These are phyloP conservation scores for Xerocomellus amylosporus DNA, from an alignment of 768 basidiomycete species.

Conservation along the genomic window DNA sequence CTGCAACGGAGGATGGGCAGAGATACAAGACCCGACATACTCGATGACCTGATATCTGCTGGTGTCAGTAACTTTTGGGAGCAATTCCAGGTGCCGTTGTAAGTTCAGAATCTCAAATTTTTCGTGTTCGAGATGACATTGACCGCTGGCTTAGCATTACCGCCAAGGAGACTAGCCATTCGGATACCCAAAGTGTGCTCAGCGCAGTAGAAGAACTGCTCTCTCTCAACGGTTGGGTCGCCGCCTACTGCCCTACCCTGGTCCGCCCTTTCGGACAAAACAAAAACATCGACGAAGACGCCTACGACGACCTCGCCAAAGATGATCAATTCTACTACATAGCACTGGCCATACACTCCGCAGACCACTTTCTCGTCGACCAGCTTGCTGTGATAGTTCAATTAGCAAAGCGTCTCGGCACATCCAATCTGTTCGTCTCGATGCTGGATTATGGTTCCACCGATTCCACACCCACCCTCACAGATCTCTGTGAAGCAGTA, in stretches of 20 bases:
- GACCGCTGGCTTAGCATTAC: slow-evolving; percentile 53
- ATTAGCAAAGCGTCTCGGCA: slow-evolving; percentile 86
- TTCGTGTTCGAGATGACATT: not conserved
- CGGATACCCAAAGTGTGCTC: slow-evolving; percentile 88
- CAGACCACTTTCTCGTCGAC: slow-evolving; percentile 98
- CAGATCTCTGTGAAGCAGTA: slow-evolving; percentile 93
- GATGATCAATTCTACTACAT: slow-evolving; percentile 89
- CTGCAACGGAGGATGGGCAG: slow-evolving; percentile 86
- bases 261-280: slow-evolving; percentile 94
- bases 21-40: slow-evolving; percentile 79
- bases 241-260: slow-evolving; percentile 90
- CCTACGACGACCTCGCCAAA: slow-evolving; percentile 85
- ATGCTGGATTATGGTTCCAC: slow-evolving; percentile 97
- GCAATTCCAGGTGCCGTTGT: slow-evolving; percentile 90
- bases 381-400: slow-evolving; percentile 98
- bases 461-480: slow-evolving; percentile 92
- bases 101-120: slow-evolving; percentile 30
- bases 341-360: slow-evolving; percentile 93
- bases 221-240: slow-evolving; percentile 98
- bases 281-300: slow-evolving; percentile 62
- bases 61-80: slow-evolving; percentile 90
- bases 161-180: slow-evolving; percentile 78
- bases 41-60: slow-evolving; percentile 68
- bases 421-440: slow-evolving; percentile 89
- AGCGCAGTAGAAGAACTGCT: slow-evolving; percentile 89